These are phyloP conservation scores for Zygoascus flipseniorum DNA, from an alignment of 805 yeast species.

Conservation along the genomic window DNA sequence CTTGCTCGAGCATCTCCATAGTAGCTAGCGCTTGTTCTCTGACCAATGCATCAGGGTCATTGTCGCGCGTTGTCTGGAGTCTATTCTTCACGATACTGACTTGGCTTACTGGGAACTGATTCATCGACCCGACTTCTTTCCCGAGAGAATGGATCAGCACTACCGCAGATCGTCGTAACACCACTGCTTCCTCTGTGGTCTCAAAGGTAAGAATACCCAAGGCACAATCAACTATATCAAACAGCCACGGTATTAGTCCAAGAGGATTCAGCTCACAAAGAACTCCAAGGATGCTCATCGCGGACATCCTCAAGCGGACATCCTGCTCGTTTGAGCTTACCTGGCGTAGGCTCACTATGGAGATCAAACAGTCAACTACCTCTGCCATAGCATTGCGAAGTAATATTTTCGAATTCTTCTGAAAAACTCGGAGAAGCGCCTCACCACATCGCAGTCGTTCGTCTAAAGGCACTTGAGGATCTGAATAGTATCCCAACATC, in stretches of 20 bases:
- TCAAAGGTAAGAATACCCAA: slow-evolving; percentile 66
- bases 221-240: slow-evolving; percentile 64
- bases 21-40: slow-evolving; percentile 22
- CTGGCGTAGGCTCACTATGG: slow-evolving; percentile 13
- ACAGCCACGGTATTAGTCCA: slow-evolving; percentile 41
- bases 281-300: slow-evolving; percentile 76
- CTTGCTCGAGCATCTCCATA: slow-evolving; percentile 2
- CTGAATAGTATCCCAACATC: slow-evolving; percentile 30
- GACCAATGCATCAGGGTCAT: slow-evolving; percentile 27
- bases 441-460: slow-evolving; percentile 77
- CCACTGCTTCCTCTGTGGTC: slow-evolving; percentile 34
- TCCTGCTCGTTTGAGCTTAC: slow-evolving; percentile 31
- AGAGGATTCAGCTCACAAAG: slow-evolving; percentile 51
- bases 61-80: slow-evolving; percentile 15
- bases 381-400: slow-evolving; percentile 35
- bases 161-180: slow-evolving; percentile 69
- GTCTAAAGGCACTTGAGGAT: slow-evolving; percentile 39
- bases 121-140: slow-evolving; percentile 21
- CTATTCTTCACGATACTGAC: slow-evolving; percentile 16
- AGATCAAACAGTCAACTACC: slow-evolving; percentile 39
- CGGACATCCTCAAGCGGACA: slow-evolving; percentile 66
- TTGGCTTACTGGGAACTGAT: slow-evolving; percentile 23
- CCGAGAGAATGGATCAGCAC: slow-evolving; percentile 41
- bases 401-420: slow-evolving; percentile 40
- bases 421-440: slow-evolving; percentile 55